These are phyloP conservation scores for Salvia hispanica DNA, from an alignment of 257 asterid genomes.

Conservation along the genomic window DNA sequence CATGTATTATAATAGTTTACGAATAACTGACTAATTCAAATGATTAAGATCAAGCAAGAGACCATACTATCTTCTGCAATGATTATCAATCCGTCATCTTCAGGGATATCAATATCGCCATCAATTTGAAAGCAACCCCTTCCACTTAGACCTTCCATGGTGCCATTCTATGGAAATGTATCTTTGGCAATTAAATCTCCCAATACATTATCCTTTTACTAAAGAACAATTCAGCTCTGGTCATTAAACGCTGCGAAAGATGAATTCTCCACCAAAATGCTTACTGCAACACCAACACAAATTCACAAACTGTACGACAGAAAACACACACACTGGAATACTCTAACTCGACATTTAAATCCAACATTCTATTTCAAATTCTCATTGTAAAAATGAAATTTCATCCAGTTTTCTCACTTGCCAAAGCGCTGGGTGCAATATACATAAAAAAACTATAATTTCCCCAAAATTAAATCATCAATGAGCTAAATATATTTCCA, in stretches of 20 bases:
- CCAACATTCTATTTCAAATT: background rate
- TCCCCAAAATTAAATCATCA: background rate
- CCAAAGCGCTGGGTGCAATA: conserved; percentile 4
- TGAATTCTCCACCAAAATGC: conserved; percentile 58
- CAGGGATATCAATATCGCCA: conserved; percentile 69
- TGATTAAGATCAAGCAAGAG: conserved; percentile 34
- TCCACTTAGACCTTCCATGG: conserved; percentile 41
- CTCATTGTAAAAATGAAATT: background rate
- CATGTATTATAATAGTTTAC: background rate
- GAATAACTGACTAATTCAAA: conserved; percentile 17
- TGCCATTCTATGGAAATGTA: conserved; percentile 52
- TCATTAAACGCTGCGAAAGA: conserved; percentile 62
- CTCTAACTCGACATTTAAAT: background rate
- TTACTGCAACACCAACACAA: conserved; percentile 38
- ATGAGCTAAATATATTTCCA: background rate
- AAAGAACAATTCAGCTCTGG: conserved; percentile 39
- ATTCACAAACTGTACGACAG: background rate
- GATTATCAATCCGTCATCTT: conserved; percentile 72
- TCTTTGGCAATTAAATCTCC: conserved; percentile 62
- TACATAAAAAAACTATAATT: conserved; percentile 14
- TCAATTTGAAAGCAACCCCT: conserved; percentile 40
- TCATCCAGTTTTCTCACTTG: background rate
- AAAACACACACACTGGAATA: background rate
- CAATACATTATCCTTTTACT: conserved; percentile 44
- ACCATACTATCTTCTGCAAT: conserved; percentile 63